Evolutionary conservation across 805 yeast species (phyloP), one percentile per base, ranked within the genome.

Genomic region (Priceomyces carsonii): DNA sequence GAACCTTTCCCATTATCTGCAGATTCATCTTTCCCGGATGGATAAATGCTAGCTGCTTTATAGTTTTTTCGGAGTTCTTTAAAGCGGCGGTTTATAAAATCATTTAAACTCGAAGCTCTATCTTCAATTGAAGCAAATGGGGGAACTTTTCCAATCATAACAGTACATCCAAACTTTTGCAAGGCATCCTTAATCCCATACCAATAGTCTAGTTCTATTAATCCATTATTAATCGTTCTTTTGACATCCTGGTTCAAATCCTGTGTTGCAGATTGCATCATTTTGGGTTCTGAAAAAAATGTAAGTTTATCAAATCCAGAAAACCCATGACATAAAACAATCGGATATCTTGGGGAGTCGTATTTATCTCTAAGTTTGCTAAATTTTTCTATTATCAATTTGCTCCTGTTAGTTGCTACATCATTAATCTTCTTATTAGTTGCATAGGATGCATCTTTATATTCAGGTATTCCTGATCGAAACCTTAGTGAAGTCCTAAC

Each of bases 261-360:
- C 10, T 25, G 16, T n/a, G 18, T 15, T 12, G 27, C 16, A 12
- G 9, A 19, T 14, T 18, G 30, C 12, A 18, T 17, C 17, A 24
- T 16, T 9, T 39, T 30, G 2, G 49, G 48, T 24, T 44, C 39
- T 5, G 55, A 56, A 10, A 55, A 17, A 26, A 61, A 39, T 1
- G 48, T 38, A 27, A 67, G 38, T 33, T 55, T 69, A 48, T 85
- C 95, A 48, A 86, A 88, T 1, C 96, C 96, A 0, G 86, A 78
- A 16, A 88, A 71, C 0, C 96, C 96, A 63, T 88, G 96, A 49
- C 95, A 88, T 18, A 88, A 58, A 0, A 88, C 83, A 1, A 88
- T 76, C 0, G 96, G 95, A 49, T 72, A 66, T 45, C 75, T 75
- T 0, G 95, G 89, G 4, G 82, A 71, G 8, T 57, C 50, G 50